Base-by-base conservation (phyloP, 768 basidiomycete species). In the Tylopilus felleus region DNA sequence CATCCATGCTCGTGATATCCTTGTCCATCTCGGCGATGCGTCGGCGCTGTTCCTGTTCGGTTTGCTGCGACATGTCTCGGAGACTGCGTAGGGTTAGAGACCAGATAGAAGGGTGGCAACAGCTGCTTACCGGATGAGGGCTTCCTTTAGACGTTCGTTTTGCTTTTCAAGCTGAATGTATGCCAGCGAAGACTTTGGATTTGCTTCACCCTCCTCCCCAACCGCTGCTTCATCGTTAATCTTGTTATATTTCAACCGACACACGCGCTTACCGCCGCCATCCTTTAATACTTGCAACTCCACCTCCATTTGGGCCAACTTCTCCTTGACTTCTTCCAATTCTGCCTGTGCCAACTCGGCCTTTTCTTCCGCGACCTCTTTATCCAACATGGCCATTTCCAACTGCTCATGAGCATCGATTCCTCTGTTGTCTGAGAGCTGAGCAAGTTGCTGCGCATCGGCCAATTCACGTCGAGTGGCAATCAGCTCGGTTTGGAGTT, bases 281-380 rank as follows among this genome's bases (percentile, higher is more conserved):
- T 85, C 85, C 67, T 84, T 86, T 58, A 97, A 54, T 17, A 92
- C 87, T 12, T 82, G 82, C 42, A 93, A 73, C 68, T 98, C 95
- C 14, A 97, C 86, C 65, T 97, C 88, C 28, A 87, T 59, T 43
- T 88, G 81, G 7, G 88, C 90, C 45, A 92, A 57, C 60, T 78
- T 81, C 71, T 98, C 96, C 62, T 79, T 88, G 54, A 87, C 65
- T 49, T 86, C 88, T 60, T 90, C 91, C 47, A 94, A 64, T 65
- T 94, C 93, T 0, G 77, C 70, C 66, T 93, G 86, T 0, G 86
- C 86, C 2, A 82, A 66, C 69, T 98, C 96, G 0, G 90, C 86
- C 55, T 84, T 83, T 70, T 98, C 96, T 66, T 98, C 97, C 0
- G 96, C 95, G 36, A 98, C 85, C 69, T 99, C 97, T 72, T 93